Percentiles rank a stretch among this genome's conserved stretches.
Evolutionary conservation across 2,329 filamentous ascomycete genomes (phyloP).

Genomic region (Stemphylium lycopersici): DNA sequence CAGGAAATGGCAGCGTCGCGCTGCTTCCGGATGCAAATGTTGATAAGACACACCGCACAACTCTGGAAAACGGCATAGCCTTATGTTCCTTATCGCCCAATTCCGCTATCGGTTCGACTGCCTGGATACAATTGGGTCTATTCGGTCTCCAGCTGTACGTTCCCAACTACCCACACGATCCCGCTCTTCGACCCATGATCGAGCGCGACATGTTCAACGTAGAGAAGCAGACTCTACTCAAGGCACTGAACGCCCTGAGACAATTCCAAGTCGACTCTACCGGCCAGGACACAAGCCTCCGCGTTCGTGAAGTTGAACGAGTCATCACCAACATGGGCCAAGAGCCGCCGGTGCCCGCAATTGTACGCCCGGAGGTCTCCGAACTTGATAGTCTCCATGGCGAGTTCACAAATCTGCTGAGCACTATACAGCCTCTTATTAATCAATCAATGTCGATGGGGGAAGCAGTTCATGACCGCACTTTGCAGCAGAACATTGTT

Average conservation of each 20-base stretch:
- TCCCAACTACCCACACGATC: constrained; percentile 86
- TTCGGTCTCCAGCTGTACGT: constrained; percentile 80
- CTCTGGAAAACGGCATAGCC: constrained; percentile 30
- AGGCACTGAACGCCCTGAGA: constrained; percentile 65
- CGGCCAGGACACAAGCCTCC: constrained; percentile 70
- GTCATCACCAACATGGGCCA: constrained; percentile 70
- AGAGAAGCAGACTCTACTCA: constrained; percentile 61
- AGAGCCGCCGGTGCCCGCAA: constrained; percentile 68
- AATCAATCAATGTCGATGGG: constrained; percentile 28
- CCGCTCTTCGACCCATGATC: constrained; percentile 66
- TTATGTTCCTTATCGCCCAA: constrained; percentile 9
- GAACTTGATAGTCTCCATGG: constrained; percentile 76
- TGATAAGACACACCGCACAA: constrained; percentile 40
- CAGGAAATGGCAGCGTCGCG: constrained; percentile 5
- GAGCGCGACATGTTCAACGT: constrained; percentile 66
- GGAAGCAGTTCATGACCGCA: constrained; percentile 40
- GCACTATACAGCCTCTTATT: constrained; percentile 39
- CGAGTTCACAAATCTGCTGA: constrained; percentile 78
- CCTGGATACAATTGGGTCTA: constrained; percentile 78
- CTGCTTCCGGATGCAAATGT: constrained; percentile 21
- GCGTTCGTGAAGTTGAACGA: constrained; percentile 66
- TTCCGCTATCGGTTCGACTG: constrained; percentile 48
- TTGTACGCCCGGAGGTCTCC: constrained; percentile 74
- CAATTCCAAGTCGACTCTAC: constrained; percentile 71
- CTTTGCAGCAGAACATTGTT: constrained; percentile 62